A percentile compares a stretch with the other conserved stretches of the same genome.
phyloP scores from a whole-genome alignment of 2,329 filamentous ascomycete species.

The Hortaea sp. region DNA sequence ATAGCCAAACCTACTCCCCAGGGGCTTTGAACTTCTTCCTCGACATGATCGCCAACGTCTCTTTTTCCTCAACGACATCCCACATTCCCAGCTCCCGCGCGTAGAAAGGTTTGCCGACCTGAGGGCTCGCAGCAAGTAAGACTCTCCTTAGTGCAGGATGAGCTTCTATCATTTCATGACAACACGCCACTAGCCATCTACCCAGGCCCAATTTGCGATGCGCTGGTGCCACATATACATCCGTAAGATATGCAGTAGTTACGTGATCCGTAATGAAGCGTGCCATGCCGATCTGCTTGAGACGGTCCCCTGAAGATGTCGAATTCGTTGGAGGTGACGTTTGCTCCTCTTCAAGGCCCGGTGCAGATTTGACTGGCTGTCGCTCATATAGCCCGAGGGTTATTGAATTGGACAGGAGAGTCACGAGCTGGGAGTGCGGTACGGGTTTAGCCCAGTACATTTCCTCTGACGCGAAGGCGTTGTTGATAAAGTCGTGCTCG shows the following conservation, averaged over 20 bases:
- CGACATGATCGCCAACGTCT: neutral
- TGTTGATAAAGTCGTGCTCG: constrained; percentile 17
- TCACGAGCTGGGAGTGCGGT: constrained; percentile 7
- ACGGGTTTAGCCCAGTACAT: constrained; percentile 23
- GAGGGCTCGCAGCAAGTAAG: constrained; percentile 12
- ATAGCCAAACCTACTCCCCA: neutral
- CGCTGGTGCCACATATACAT: constrained; percentile 16
- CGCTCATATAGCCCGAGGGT: constrained; percentile 19
- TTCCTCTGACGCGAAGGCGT: constrained; percentile 16
- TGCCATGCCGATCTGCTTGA: constrained; percentile 19
- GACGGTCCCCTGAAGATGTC: constrained; percentile 8
- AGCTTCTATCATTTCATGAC: constrained; percentile 10
- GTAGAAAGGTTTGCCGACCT: constrained; percentile 11
- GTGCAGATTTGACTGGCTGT: constrained; percentile 1
- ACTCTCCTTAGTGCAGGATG: constrained; percentile 14
- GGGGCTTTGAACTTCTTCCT: neutral
- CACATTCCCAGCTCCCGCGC: constrained; percentile 2
- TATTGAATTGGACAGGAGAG: constrained; percentile 17
- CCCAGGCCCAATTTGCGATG: constrained; percentile 12
- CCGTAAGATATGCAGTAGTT: constrained; percentile 17
- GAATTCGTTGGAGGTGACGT: constrained; percentile 16
- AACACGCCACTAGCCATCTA: constrained; percentile 17
- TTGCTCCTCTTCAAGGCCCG: constrained; percentile 6
- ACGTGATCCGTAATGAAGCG: constrained; percentile 20
- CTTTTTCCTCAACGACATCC: neutral